These are phyloP conservation scores for Pichia kudriavzevii DNA, from an alignment of 1,139 yeast genomes.

Conservation along the genomic window DNA sequence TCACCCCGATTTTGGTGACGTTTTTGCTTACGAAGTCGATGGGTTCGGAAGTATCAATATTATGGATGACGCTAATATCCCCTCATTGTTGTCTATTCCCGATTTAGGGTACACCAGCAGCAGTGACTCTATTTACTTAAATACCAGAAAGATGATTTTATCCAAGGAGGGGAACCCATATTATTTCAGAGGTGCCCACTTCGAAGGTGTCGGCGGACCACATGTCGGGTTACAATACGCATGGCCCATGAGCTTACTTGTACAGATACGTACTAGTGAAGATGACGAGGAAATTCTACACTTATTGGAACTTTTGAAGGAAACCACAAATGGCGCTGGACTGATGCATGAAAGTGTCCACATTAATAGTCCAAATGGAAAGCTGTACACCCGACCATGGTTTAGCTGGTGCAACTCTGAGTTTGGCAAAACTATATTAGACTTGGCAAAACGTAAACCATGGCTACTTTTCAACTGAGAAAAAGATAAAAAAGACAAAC, in stretches of 20 bases:
- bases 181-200: constrained; percentile 50
- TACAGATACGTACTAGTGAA: constrained; percentile 66
- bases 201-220: constrained; percentile 85
- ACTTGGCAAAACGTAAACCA: constrained; percentile 69
- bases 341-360: constrained; percentile 78
- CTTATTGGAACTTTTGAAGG: constrained; percentile 45
- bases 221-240: constrained; percentile 76
- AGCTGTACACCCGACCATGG: constrained; percentile 72
- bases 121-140: constrained; percentile 57
- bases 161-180: constrained; percentile 72
- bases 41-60: constrained; percentile 69
- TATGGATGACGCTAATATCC: constrained; percentile 91
- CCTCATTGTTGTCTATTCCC: constrained; percentile 74
- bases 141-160: constrained; percentile 72
- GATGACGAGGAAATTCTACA: constrained; percentile 59
- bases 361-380: constrained; percentile 41
- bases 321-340: constrained; percentile 66
- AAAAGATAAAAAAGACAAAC: no score
- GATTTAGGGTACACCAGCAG: constrained; percentile 59
- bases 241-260: constrained; percentile 84
- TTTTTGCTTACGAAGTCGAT: constrained; percentile 83
- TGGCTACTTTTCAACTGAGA: no score
- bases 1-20: constrained; percentile 66
- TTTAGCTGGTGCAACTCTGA: constrained; percentile 94
- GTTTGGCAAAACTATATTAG: constrained; percentile 75